Evolutionary conservation across 2,329 filamentous ascomycete species (phyloP).

Genomic region (Exserohilum rostratum): DNA sequence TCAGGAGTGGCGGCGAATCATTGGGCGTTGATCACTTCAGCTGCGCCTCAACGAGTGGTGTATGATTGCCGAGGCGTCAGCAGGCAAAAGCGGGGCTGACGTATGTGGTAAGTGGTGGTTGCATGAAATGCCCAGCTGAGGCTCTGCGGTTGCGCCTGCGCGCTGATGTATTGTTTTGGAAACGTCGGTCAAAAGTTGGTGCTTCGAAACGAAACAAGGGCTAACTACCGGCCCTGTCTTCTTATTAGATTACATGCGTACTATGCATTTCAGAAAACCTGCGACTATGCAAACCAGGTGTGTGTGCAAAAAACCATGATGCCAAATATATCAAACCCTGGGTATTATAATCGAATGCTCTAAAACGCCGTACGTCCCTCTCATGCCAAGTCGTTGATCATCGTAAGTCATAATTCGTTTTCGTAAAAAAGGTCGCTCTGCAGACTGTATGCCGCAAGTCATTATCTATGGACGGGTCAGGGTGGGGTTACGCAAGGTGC

Average conservation of each 20-base stretch:
- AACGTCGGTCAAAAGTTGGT: slow-evolving; percentile 3
- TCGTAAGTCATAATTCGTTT: slow-evolving; percentile 10
- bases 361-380: slow-evolving; percentile 8
- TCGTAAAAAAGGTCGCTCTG: slow-evolving; percentile 9
- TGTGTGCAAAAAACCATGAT: slow-evolving; percentile 1
- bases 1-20: slow-evolving; percentile 4
- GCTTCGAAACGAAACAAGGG: slow-evolving; percentile 6
- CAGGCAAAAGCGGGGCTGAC: slow-evolving; percentile 18
- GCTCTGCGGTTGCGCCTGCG: slow-evolving; percentile 20
- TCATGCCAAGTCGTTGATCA: slow-evolving; percentile 7
- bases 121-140: slow-evolving; percentile 17
- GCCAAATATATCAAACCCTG: slow-evolving; percentile 14
- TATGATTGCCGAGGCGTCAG: slow-evolving; percentile 16
- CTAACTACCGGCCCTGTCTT: slow-evolving; percentile 2
- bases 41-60: slow-evolving; percentile 17
- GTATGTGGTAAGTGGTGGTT: slow-evolving; percentile 21
- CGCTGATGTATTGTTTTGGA: slow-evolving; percentile 4
- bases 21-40: background rate
- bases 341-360: slow-evolving; percentile 17
- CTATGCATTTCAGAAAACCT: slow-evolving; percentile 14
- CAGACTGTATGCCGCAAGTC: slow-evolving; percentile 1
- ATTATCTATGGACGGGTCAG: slow-evolving; percentile 4
- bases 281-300: slow-evolving; percentile 11
- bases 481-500: background rate
- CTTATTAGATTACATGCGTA: slow-evolving; percentile 19